Conservation (phyloP, 768 basidiomycete species). For the Chalciporus chontae region DNA sequence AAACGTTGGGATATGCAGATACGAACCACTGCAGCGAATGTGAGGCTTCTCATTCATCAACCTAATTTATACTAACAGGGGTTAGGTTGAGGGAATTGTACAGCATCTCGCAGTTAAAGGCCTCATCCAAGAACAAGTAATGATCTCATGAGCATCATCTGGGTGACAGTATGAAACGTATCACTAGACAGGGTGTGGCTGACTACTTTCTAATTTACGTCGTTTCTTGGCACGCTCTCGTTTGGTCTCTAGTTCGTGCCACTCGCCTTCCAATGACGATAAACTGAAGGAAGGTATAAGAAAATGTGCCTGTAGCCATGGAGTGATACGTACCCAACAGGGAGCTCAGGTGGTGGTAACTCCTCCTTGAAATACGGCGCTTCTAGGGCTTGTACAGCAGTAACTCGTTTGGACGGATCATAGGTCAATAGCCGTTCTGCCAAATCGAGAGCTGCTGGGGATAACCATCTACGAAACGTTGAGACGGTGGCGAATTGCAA, state of each 20-base stretch:
- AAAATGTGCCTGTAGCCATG: background rate
- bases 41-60: conserved; percentile 33
- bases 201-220: conserved; percentile 57
- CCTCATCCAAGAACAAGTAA: conserved; percentile 40
- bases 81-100: conserved; percentile 82
- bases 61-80: background rate
- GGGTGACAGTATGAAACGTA: conserved; percentile 14
- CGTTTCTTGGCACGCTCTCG: conserved; percentile 81
- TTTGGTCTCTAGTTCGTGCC: conserved; percentile 98
- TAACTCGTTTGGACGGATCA: conserved; percentile 73
- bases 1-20: conserved; percentile 97
- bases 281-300: conserved; percentile 45
- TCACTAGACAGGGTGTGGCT: conserved; percentile 34
- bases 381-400: conserved; percentile 76
- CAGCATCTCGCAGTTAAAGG: conserved; percentile 74
- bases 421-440: conserved; percentile 80
- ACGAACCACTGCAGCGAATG: conserved; percentile 81
- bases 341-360: conserved; percentile 67
- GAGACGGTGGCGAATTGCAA: background rate
- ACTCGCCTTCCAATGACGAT: conserved; percentile 83
- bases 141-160: conserved; percentile 7
- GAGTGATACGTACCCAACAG: conserved; percentile 61
- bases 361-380: conserved; percentile 84
- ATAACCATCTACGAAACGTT: conserved; percentile 62
- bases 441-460: conserved; percentile 81